These are phyloP conservation scores for Barbatosphaeria neglecta DNA, from an alignment of 495 filamentous ascomycete genomes.

Conservation along the genomic window DNA sequence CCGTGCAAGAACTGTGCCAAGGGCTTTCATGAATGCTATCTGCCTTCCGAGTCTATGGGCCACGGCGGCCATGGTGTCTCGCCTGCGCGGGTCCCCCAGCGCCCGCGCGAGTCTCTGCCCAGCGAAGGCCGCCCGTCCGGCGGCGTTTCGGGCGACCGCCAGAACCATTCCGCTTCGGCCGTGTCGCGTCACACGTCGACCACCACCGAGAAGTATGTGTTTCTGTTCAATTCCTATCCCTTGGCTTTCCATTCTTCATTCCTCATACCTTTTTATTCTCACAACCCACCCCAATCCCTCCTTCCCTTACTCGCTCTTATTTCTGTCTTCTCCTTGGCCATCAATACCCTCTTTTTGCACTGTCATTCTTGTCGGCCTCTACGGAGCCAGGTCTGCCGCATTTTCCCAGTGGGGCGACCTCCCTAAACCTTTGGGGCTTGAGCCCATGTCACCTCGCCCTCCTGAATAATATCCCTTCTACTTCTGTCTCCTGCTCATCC, in stretches of 20 bases:
- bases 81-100: constrained; percentile 18
- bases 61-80: constrained; percentile 34
- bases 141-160: constrained; percentile 29
- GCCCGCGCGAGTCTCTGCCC: constrained; percentile 31
- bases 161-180: constrained; percentile 22
- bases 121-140: constrained; percentile 28
- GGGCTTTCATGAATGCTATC: constrained; percentile 42
- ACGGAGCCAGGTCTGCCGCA: too few species aligned
- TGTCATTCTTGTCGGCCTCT: neutral
- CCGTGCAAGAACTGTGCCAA: constrained; percentile 44
- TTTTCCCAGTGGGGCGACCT: neutral
- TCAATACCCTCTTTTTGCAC: neutral
- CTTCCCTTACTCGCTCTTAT: too few species aligned
- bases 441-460: neutral
- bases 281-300: too few species aligned
- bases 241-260: too few species aligned
- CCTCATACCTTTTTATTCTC: too few species aligned
- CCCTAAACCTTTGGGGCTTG: neutral
- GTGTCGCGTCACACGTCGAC: constrained; percentile 32
- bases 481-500: neutral
- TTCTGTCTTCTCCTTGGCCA: constrained; percentile 2
- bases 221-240: constrained; percentile 2
- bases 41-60: constrained; percentile 38
- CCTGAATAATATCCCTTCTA: neutral
- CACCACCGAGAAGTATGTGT: constrained; percentile 35